A percentile compares a stretch with the other conserved stretches of the same genome.
Evolutionary conservation across 1,284 basidiomycete genomes (phyloP).

Genomic region (Irpex rosettiformis): DNA sequence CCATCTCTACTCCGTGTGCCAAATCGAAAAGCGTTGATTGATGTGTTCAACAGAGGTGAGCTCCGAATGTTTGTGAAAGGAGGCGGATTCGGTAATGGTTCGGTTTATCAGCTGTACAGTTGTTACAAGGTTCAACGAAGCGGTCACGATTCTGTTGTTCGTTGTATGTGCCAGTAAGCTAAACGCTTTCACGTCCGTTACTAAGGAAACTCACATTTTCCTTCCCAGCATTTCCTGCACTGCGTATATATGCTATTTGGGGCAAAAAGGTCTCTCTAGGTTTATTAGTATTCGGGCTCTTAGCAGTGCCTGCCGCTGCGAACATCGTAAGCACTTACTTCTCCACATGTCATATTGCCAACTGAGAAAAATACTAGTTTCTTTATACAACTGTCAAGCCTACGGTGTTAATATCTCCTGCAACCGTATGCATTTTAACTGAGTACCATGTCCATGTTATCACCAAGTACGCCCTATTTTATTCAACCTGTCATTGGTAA

Average conservation of each 20-base stretch:
- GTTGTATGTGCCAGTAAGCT: neutral
- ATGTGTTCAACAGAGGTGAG: no score
- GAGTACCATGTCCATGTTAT: neutral
- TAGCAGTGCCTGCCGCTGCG: neutral
- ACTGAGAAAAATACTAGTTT: neutral
- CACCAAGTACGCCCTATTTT: neutral
- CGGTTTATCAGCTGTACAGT: neutral
- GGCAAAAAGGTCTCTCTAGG: neutral
- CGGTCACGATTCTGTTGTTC: neutral
- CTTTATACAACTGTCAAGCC: neutral
- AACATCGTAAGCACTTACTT: neutral
- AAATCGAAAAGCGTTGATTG: no score
- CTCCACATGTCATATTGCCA: no score
- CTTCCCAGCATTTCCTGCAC: neutral
- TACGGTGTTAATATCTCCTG: neutral
- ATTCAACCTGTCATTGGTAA: no score
- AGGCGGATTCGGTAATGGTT: neutral
- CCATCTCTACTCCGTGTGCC: neutral
- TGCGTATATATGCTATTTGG: neutral
- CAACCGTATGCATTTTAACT: neutral
- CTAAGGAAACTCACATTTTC: no score
- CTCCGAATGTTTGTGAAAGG: neutral
- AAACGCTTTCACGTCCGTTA: neutral
- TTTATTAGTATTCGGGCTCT: neutral
- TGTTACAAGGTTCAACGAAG: neutral